Percentiles rank a stretch among this genome's conserved stretches.
phyloP scores from a whole-genome alignment of 148 eudicot genomes.

The Chenopodium quinoa region DNA sequence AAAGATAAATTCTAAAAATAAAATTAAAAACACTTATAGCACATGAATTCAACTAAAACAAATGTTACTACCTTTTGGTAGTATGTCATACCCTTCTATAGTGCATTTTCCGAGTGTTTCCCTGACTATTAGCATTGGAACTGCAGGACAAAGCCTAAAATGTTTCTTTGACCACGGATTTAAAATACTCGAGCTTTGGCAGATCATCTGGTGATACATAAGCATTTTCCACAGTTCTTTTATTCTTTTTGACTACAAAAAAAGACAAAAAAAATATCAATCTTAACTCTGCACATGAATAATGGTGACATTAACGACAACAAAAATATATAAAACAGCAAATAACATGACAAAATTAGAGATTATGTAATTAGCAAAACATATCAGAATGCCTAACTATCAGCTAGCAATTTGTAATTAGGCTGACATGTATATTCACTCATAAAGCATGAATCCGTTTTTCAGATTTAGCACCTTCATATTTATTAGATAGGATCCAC shows the following conservation, averaged over 20 bases:
- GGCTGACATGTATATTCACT: neutral
- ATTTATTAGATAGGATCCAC: neutral
- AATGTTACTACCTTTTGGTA: neutral
- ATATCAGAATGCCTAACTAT: neutral
- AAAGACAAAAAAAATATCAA: neutral
- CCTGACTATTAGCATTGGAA: conserved; percentile 34
- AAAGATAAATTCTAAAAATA: too few relatives aligned
- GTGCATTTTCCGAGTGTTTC: conserved; percentile 27
- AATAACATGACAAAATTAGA: neutral
- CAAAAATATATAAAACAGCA: neutral
- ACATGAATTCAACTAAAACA: too few relatives aligned
- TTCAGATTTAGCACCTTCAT: neutral
- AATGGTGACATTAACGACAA: neutral
- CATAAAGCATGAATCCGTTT: neutral
- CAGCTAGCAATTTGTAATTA: neutral
- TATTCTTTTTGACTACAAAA: conserved; percentile 57
- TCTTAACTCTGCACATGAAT: neutral
- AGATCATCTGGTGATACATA: conserved; percentile 24
- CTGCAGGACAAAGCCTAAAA: conserved; percentile 30
- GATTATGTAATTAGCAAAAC: neutral
- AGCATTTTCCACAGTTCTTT: conserved; percentile 59
- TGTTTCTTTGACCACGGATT: conserved; percentile 38
- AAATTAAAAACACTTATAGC: too few relatives aligned
- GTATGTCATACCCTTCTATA: conserved; percentile 35
- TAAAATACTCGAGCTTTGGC: conserved; percentile 23